phyloP scores from a whole-genome alignment of 257 asterid species.

The Fraxinus cuspidata region DNA sequence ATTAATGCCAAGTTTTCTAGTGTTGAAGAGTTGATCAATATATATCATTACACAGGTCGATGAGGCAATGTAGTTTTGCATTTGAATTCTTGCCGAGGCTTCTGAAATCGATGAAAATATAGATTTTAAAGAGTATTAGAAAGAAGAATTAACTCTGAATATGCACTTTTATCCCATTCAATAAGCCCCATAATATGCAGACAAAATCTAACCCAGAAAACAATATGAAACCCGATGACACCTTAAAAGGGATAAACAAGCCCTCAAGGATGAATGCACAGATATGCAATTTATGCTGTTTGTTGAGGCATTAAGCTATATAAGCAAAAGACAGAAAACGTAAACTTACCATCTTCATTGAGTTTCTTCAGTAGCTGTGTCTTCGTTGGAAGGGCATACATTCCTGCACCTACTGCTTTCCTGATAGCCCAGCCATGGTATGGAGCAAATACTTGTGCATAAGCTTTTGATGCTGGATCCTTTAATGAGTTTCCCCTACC shows the following conservation, averaged over 20 bases:
- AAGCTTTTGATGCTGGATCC: slow-evolving; percentile 88
- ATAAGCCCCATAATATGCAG: neutral
- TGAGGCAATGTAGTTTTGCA: slow-evolving; percentile 64
- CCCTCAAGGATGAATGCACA: neutral
- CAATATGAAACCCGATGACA: neutral
- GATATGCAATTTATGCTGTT: neutral
- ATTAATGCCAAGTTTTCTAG: slow-evolving; percentile 69
- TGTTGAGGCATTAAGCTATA: neutral
- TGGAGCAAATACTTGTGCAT: slow-evolving; percentile 87
- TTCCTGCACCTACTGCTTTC: slow-evolving; percentile 87
- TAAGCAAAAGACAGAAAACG: slow-evolving; percentile 12
- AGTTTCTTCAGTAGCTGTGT: slow-evolving; percentile 76
- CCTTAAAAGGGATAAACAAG: neutral
- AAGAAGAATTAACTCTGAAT: neutral
- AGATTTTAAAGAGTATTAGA: neutral
- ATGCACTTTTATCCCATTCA: neutral
- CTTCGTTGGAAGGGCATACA: slow-evolving; percentile 92
- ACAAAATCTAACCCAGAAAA: neutral
- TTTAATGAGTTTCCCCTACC: slow-evolving; percentile 69
- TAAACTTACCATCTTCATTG: slow-evolving; percentile 82
- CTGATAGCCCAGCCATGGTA: slow-evolving; percentile 91
- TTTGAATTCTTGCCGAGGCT: slow-evolving; percentile 63
- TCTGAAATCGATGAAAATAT: slow-evolving; percentile 41
- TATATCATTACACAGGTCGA: slow-evolving; percentile 53
- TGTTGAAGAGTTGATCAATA: slow-evolving; percentile 66